Conservation (phyloP, 2,329 filamentous ascomycete genomes). For the Pseudogymnoascus sp. region DNA sequence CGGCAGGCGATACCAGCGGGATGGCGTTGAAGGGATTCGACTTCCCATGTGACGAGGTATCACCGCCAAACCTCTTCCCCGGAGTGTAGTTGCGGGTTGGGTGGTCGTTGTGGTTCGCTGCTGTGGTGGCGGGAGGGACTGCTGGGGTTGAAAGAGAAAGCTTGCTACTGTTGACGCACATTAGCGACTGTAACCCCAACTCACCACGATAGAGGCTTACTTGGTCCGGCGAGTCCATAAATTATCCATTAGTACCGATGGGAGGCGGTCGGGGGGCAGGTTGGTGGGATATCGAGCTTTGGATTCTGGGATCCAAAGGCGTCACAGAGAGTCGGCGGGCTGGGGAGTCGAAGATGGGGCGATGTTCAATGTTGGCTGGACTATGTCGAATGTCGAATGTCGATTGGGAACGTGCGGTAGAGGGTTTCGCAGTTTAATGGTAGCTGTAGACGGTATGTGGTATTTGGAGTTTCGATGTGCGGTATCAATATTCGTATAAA, state of each 20-base stretch:
- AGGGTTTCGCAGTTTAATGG: not conserved
- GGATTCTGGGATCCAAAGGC: conserved; percentile 6
- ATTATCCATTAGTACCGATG: conserved; percentile 27
- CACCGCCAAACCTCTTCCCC: conserved; percentile 67
- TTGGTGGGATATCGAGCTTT: conserved; percentile 11
- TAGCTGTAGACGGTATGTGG: not conserved
- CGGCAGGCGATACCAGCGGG: conserved; percentile 59
- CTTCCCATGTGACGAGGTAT: conserved; percentile 63
- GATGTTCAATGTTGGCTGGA: not conserved
- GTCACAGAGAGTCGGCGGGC: conserved; percentile 1
- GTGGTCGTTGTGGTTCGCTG: conserved; percentile 39
- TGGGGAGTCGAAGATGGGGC: conserved; percentile 10
- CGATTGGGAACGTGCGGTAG: not conserved
- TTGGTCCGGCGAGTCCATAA: conserved; percentile 77
- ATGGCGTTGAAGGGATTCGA: conserved; percentile 72
- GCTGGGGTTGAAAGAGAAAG: conserved; percentile 63
- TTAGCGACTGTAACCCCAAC: conserved; percentile 16
- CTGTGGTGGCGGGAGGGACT: conserved; percentile 29
- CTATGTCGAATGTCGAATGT: not conserved
- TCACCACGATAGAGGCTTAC: conserved; percentile 39
- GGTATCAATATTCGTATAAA: conserved; percentile 10
- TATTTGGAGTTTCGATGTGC: not conserved
- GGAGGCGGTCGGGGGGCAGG: not conserved
- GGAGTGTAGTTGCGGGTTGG: conserved; percentile 56
- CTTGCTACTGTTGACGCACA: conserved; percentile 50